Conservation (phyloP, 73 alveolate species). For the Paramecium caudatum region DNA sequence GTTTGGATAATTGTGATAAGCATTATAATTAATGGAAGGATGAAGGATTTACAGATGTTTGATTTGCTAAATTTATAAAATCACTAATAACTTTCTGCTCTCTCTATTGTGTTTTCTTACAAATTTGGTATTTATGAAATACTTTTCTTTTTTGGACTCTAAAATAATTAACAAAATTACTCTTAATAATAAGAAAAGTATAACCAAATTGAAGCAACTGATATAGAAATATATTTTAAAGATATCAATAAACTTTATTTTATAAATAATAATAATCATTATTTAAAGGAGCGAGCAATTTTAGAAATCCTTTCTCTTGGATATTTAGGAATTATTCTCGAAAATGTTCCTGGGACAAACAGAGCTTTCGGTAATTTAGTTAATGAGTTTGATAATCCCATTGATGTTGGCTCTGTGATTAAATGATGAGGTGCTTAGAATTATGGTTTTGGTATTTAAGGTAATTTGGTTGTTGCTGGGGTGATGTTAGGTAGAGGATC, state of each 20-base stretch:
- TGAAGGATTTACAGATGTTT: constrained; percentile 78
- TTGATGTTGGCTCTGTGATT: not conserved
- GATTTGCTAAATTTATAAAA: no score
- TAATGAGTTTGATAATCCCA: constrained; percentile 10
- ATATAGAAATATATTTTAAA: no score
- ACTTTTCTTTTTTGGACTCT: no score
- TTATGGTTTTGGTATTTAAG: not conserved
- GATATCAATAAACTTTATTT: no score
- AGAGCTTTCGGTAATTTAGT: constrained; percentile 43
- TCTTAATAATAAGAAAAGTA: no score
- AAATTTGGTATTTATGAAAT: no score
- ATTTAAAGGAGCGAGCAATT: not conserved
- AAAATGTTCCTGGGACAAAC: constrained; percentile 24
- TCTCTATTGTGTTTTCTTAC: no score
- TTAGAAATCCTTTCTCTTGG: constrained; percentile 60
- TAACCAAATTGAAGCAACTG: no score
- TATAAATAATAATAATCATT: no score
- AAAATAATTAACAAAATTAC: no score
- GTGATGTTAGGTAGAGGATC: not conserved
- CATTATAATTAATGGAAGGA: constrained; percentile 86
- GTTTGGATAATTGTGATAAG: constrained; percentile 84
- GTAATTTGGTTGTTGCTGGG: not conserved
- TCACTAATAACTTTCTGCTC: no score
- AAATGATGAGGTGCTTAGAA: not conserved
- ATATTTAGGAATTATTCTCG: constrained; percentile 26